Percentiles rank a stretch among this genome's conserved stretches.
Evolutionary conservation across 805 yeast species (phyloP).

Genomic region (Wickerhamomyces bisporus): DNA sequence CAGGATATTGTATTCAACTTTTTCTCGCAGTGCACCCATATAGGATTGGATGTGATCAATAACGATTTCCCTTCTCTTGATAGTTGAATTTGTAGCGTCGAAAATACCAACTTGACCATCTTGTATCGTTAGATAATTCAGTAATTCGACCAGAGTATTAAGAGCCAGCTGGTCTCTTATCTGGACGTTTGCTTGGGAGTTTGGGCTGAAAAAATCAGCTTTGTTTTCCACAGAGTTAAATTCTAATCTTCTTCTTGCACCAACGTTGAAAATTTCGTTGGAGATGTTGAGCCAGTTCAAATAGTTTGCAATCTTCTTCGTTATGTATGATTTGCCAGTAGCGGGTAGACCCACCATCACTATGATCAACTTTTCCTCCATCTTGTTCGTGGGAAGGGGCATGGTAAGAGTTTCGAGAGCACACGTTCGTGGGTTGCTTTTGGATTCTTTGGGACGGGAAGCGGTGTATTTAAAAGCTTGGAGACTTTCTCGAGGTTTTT

Average conservation of each 20-base stretch:
- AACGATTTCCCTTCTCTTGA: constrained; percentile 35
- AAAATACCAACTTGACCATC: constrained; percentile 43
- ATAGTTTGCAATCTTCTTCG: constrained; percentile 58
- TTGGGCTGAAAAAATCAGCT: constrained; percentile 35
- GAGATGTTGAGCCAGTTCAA: constrained; percentile 62
- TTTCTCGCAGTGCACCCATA: constrained; percentile 30
- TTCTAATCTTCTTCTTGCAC: constrained; percentile 49
- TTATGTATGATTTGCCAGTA: constrained; percentile 65
- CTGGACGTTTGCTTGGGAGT: constrained; percentile 29
- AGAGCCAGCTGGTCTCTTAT: constrained; percentile 42
- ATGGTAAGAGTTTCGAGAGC: no score
- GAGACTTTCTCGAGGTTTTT: no score
- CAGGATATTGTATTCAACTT: constrained; percentile 35
- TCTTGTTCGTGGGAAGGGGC: no score
- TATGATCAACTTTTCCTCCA: constrained; percentile 43
- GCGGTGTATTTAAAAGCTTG: no score
- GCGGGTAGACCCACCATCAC: constrained; percentile 76
- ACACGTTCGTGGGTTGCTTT: no score
- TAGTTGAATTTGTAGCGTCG: constrained; percentile 49
- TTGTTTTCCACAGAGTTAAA: constrained; percentile 6
- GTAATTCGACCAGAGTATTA: constrained; percentile 37
- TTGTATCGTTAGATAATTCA: constrained; percentile 26
- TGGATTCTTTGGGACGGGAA: no score
- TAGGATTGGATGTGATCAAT: constrained; percentile 31
- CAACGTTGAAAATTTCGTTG: constrained; percentile 64